Base-by-base conservation (phyloP, 768 basidiomycete species). In the Pisolithus orientalis region DNA sequence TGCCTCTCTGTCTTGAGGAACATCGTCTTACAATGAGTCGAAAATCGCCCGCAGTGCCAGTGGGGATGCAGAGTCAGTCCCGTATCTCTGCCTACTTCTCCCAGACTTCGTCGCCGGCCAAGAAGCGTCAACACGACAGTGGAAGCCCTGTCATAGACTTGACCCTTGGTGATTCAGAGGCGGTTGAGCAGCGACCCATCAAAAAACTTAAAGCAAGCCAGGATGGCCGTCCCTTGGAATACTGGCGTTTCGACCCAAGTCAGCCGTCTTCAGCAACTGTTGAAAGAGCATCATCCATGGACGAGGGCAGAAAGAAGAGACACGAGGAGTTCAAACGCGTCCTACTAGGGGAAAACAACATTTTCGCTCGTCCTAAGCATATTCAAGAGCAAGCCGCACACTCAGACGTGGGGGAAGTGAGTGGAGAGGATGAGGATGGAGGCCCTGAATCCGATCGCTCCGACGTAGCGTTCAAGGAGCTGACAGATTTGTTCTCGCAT, bases 271-370 rank as follows among this genome's bases (percentile, higher is more conserved):
- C 48, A 17, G 28, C 25, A 2, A 3, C 14, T 7, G 27, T 6
- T 46, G 52, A 62, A 17, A 39, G 17, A 39, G 40, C 29, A 5
- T 13, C 17, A 8, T 1, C 44, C 5, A 34, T 13, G 14, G 49
- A 80, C 47, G 71, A 73, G 6, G 77, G 77, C 47, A 76, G 77
- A 65, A 72, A 66, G 54, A 80, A 72, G 51, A 65, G 64, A 44
- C 66, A 59, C 54, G 59, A 82, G 52, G 72, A 75, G 11, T 82
- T 83, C 55, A 80, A 79, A 62, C 73, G 68, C 37, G 79, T 77
- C 44, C 70, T 85, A 4, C 67, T 83, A 21, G 68, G 72, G 37
- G 75, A 75, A 48, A 77, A 76, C 57, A 74, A 69, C 49, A 53
- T 56, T 2, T 71, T 76, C 54, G 44, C 69, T n/a, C 62, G 45